Evolutionary conservation across 768 basidiomycete species (phyloP), one percentile per base, ranked within the genome.

Genomic region (Mycena rebaudengoi): DNA sequence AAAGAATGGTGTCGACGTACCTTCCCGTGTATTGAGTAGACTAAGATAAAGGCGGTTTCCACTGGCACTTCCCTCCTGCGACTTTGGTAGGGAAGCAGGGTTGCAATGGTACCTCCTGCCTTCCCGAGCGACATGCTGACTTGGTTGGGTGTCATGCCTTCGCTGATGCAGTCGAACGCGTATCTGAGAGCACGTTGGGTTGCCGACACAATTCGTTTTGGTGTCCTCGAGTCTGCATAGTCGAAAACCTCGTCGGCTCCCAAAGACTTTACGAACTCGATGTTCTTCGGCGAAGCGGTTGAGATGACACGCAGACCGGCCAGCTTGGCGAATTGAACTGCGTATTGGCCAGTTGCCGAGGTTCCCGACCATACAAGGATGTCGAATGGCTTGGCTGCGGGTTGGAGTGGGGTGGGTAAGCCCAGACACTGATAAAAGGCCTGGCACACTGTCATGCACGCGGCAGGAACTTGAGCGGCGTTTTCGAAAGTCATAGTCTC

Each of bases 171-270:
- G 56, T 78, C 77, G 35, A 76, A 33, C 7, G 71, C 76, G n/a
- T 63, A 50, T 33, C 49, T 48, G 28, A 79, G 45, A 3, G 62
- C 64, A 41, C 73, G 70, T 5, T 65, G 60, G 2, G 75, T 78
- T 2, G 64, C 66, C 2, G 63, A 50, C 45, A 70, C 66, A 54
- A 79, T 75, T 56, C 71, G 72, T 53, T 54, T 59, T 13, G 74
- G 56, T 3, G 73, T 69, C 28, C 69, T 64, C 18, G 74, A 70
- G 60, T 78, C 76, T 16, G 69, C 56, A 66, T 76, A 76, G 62
- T 83, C 80, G 58, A 82, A 78, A 6, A 80, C 77, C 5, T 74
- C 77, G 32, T 79, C 75, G 1, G 85, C 85, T 5, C 85, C 84
- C 10, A 82, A 69, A 1, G 70, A 62, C 41, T 75, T 76, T 20